Base-by-base conservation (phyloP, 176 grass and related monocot species). In the Oryza nivara region DNA sequence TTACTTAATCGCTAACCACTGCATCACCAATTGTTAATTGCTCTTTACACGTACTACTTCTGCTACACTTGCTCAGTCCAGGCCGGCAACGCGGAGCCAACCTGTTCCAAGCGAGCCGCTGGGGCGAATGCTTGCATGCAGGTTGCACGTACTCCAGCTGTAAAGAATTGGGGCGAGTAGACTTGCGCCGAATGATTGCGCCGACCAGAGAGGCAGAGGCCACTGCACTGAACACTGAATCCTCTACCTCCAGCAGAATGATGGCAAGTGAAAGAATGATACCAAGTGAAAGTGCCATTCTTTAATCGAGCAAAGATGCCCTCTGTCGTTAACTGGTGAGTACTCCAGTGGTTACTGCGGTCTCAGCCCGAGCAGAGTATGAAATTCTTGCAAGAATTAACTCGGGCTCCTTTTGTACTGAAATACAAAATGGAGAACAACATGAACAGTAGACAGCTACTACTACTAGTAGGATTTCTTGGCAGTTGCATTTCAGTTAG, bases 201-300 rank as follows among this genome's bases (percentile, higher is more conserved):
- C 48, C 44, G 83, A 81, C 67, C 64, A 36, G 26, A 4, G 80
- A 1, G 65, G 60, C 25, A 48, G 51, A 47, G 74, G 47, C 20
- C 58, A 63, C 19, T 23, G 58, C 49, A 54, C 78, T 46, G 47
- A 30, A 67, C 14, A 48, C 19, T 28, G n/a, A 40, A 17, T 3
- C 66, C 54, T n/a, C 54, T 58, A 58, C 54, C 54, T 65, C 16
- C 7, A 44, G 76, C 15, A 80, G 71, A 69, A 87, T 66, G 73
- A 77, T 88, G 73, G 19, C 47, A 44, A 63, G 56, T 60, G 56
- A 61, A 82, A 80, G 71, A 69, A 87, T 66, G 73, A 77, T 88
- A 66, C 14, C 47, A 58, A 63, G 56, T 60, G 56, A 61, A 82
- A 70, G 79, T 25, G 78, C 13, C 65, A 13, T 77, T 47, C 72